Evolutionary conservation across 129 eudicot genomes (phyloP), one percentile per base, ranked within the genome.

Genomic region (Flaveria robusta): DNA sequence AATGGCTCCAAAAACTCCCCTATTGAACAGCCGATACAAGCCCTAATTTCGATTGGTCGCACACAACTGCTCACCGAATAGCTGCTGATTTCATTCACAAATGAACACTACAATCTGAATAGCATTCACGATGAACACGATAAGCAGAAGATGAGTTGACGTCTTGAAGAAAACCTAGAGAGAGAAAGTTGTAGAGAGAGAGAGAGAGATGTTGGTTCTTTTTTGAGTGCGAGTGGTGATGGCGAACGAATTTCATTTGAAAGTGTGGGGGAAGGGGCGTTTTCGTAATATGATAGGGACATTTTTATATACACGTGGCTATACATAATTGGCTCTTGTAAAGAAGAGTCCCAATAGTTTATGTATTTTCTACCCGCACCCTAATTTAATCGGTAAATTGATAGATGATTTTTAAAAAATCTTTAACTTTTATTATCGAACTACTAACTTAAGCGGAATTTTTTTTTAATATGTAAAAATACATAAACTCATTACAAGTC

Each of bases 81-180:
- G 18, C 37, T 24, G 13, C 41, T 58, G 65, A 22, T 58, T 58
- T 58, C 29, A 0, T 11, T 58, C 15, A 58, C 7, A 3, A 24
- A 13, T 26, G 66, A 24, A 26, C 27, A 29, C 11, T 26, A 1
- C 19, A 60, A 60, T 60, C 66, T 12, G 41, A 15, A 60, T 9
- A 26, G 41, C 9, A 24, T 60, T 26, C 24, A 22, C 20, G n/a
- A 13, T 37, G 24, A 67, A 7, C 6, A 14, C 43, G 18, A 22
- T 37, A 2, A 41, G 9, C 16, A 20, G 27, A 23, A 34, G 54
- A 59, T 20, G 64, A 13, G 77, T 11, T 23, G 68, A 37, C 47
- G 64, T 39, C 15, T 7, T 50, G 37, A 79, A 18, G 74, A 8
- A 54, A 66, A 39, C 83, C 83, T 79, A 79, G 59, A 73, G 65